Conservation (phyloP, 192 early-diverging fungal species). For the Gryganskiella cystojenkinii region DNA sequence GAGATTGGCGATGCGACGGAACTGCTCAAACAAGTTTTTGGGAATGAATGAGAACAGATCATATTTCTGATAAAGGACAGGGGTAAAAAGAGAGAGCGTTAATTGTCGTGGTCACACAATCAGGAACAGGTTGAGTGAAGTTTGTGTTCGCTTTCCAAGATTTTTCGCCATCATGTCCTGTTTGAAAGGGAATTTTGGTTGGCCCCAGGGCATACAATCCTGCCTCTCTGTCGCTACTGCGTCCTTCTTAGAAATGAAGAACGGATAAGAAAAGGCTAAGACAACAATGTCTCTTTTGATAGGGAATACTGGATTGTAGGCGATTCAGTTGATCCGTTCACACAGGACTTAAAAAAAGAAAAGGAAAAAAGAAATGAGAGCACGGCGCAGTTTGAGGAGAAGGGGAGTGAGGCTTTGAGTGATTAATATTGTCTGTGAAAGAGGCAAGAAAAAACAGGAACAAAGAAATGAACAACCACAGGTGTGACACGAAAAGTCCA, state of each 20-base stretch:
- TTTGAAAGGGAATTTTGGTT: no score
- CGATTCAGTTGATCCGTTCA: conserved; percentile 1
- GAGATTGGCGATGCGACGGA: conserved; percentile 93
- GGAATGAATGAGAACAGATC: conserved; percentile 90
- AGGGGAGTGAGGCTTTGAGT: neutral
- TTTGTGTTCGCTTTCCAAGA: no score
- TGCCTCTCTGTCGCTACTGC: no score
- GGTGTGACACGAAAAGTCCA: no score
- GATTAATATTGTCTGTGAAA: neutral
- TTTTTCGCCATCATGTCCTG: no score
- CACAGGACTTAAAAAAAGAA: neutral
- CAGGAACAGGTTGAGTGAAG: no score
- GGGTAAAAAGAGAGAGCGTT: neutral
- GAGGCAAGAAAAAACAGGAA: neutral
- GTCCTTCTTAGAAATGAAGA: neutral
- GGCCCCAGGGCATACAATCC: no score
- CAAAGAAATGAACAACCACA: conserved; percentile 1
- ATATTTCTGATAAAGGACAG: conserved; percentile 75
- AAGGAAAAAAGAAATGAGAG: neutral
- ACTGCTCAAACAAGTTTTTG: conserved; percentile 97
- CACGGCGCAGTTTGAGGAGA: neutral
- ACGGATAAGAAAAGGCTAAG: neutral
- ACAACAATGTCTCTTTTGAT: neutral
- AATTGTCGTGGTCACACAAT: neutral
- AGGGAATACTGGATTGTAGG: conserved; percentile 25